phyloP scores from a whole-genome alignment of 306 rosid species.

The Pyrus communis region DNA sequence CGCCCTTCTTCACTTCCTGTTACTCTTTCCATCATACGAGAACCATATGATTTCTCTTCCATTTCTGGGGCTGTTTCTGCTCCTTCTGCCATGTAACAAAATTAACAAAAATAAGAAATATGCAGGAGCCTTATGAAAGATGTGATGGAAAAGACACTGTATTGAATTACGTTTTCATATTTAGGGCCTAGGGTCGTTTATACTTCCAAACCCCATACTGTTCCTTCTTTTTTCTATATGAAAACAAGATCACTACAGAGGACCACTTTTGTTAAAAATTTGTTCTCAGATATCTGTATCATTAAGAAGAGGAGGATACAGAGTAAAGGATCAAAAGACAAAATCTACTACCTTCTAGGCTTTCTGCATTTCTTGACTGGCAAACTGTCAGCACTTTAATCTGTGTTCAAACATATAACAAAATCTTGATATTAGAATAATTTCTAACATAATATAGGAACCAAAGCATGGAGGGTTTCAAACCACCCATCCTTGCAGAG shows the following conservation, averaged over 20 bases:
- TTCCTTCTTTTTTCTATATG: neutral
- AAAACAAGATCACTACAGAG: neutral
- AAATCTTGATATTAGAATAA: conserved; percentile 8
- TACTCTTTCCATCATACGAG: conserved; percentile 72
- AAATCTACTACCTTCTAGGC: conserved; percentile 44
- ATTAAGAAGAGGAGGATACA: neutral
- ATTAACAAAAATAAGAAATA: neutral
- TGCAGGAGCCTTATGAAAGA: neutral
- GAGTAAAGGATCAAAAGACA: neutral
- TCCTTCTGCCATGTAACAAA: conserved; percentile 30
- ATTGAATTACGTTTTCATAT: neutral
- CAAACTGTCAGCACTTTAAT: conserved; percentile 77
- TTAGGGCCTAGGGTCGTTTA: neutral
- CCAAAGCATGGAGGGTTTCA: neutral
- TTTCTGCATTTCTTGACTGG: conserved; percentile 49
- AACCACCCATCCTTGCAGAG: neutral
- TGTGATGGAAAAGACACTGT: neutral
- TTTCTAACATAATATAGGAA: conserved; percentile 11
- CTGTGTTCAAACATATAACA: conserved; percentile 48
- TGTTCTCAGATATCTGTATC: neutral
- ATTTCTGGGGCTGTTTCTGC: conserved; percentile 46
- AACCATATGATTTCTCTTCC: conserved; percentile 73
- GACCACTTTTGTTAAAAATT: neutral
- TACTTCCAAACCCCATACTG: neutral
- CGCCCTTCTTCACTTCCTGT: conserved; percentile 76